Evolutionary conservation across 192 early-diverging fungal species (phyloP).

Genomic region (Backusella morwellensis): DNA sequence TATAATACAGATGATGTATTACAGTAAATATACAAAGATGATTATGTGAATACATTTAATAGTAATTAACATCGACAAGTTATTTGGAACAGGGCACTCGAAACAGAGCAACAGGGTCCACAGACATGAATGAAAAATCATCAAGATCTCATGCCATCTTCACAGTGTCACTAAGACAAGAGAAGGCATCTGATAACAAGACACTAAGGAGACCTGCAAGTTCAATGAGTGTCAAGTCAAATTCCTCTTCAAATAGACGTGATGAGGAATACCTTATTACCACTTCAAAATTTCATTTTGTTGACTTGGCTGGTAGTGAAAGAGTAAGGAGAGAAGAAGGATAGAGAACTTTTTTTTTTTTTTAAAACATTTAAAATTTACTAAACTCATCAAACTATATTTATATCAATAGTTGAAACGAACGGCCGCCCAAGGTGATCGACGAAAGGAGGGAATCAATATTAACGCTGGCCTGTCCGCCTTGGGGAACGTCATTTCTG

Average conservation of each 20-base stretch:
- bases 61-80: conserved; percentile 22
- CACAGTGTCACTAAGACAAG: conserved; percentile 84
- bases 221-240: background rate
- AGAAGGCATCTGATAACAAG: conserved; percentile 21
- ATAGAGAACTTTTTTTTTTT: background rate
- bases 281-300: conserved; percentile 89
- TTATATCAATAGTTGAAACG: conserved; percentile 62
- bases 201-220: conserved; percentile 7
- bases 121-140: conserved; percentile 94
- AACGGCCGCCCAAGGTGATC: conserved; percentile 87
- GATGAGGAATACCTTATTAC: conserved; percentile 21
- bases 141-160: conserved; percentile 98
- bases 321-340: conserved; percentile 33
- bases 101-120: conserved; percentile 76
- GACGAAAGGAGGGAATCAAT: conserved; percentile 93
- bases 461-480: conserved; percentile 95
- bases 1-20: conserved; percentile 60
- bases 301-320: conserved; percentile 98
- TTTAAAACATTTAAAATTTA: background rate
- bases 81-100: conserved; percentile 54
- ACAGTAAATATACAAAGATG: background rate
- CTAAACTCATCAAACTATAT: background rate
- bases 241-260: background rate
- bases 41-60: conserved; percentile 37
- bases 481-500: conserved; percentile 95